Percentiles rank a stretch among this genome's conserved stretches.
phyloP scores from a whole-genome alignment of 2,329 filamentous ascomycete species.

The Neospermospora avenae region DNA sequence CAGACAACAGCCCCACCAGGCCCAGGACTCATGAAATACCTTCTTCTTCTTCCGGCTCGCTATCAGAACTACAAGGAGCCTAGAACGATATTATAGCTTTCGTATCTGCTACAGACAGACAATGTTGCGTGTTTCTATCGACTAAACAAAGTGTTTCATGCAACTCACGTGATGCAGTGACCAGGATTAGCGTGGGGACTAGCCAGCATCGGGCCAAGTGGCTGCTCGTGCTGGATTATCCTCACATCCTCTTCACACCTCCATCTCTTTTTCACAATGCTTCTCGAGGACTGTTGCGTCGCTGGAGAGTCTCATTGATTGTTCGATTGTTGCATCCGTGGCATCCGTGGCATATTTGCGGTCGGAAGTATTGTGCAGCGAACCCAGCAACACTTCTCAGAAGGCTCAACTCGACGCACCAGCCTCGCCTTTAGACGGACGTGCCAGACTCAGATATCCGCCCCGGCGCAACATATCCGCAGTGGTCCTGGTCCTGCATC shows the following conservation, averaged over 20 bases:
- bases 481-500: constrained; percentile 6
- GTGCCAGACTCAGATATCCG: constrained; percentile 1
- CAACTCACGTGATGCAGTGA: not conserved
- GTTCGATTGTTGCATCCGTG: not conserved
- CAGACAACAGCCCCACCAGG: no score
- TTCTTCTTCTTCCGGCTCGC: no score
- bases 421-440: not conserved
- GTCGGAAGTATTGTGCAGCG: not conserved
- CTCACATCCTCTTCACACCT: not conserved
- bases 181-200: no score
- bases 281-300: not conserved
- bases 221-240: not conserved
- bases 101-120: not conserved
- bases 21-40: no score
- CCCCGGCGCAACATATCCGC: constrained; percentile 1
- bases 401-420: not conserved
- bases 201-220: no score
- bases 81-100: no score
- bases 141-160: not conserved
- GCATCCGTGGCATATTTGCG: not conserved
- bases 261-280: not conserved
- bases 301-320: not conserved
- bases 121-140: not conserved
- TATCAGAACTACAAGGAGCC: no score
- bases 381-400: not conserved